A percentile compares a stretch with the other conserved stretches of the same genome.
Conservation (phyloP, 140 eudicot genomes). For the Oenanthe javanica region DNA sequence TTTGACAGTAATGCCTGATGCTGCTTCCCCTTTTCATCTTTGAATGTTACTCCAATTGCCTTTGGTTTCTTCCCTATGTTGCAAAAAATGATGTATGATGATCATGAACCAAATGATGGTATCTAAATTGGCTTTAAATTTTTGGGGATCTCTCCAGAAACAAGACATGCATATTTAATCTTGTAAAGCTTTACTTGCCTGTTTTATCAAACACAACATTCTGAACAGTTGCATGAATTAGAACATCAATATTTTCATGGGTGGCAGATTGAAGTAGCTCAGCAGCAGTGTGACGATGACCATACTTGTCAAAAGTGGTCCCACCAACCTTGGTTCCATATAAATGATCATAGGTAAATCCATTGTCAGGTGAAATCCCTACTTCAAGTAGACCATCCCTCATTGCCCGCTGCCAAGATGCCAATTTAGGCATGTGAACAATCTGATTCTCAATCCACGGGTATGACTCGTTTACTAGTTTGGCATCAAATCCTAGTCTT, state of each 20-base stretch:
- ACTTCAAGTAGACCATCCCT: constrained; percentile 60
- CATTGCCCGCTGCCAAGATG: constrained; percentile 69
- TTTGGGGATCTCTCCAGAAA: not conserved
- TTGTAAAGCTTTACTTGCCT: constrained; percentile 26
- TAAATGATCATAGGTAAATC: constrained; percentile 82
- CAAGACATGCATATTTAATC: not conserved
- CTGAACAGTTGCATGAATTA: constrained; percentile 73
- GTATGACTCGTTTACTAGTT: constrained; percentile 76
- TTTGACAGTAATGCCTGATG: constrained; percentile 55
- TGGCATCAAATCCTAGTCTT: constrained; percentile 68
- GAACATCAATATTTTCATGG: constrained; percentile 42
- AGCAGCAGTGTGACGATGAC: constrained; percentile 82
- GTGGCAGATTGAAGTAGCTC: constrained; percentile 66
- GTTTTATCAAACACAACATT: constrained; percentile 61
- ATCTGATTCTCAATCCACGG: constrained; percentile 89
- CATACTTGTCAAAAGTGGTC: constrained; percentile 63
- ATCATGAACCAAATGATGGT: not conserved
- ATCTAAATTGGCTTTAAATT: not conserved
- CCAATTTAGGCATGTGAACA: constrained; percentile 54
- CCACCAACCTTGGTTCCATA: constrained; percentile 97
- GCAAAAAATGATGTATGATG: not conserved
- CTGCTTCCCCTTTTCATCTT: constrained; percentile 58
- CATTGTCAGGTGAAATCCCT: constrained; percentile 79
- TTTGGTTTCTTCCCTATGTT: constrained; percentile 53
- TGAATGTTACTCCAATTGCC: constrained; percentile 77